Evolutionary conservation across 2,329 filamentous ascomycete genomes (phyloP), one percentile per base, ranked within the genome.

Genomic region (Ceratocystis variospora): DNA sequence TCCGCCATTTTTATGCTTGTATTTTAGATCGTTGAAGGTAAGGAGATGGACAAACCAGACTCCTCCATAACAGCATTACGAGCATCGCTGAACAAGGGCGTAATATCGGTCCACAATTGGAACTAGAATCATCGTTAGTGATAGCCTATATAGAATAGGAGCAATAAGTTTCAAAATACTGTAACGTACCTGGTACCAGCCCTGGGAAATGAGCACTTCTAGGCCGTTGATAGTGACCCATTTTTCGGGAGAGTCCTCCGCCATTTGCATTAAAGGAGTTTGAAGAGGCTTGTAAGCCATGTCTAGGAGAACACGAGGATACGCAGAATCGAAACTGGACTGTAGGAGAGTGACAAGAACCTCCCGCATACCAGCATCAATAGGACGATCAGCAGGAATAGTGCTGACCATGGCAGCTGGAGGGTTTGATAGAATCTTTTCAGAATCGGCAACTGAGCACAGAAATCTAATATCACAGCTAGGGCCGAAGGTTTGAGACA

Each of bases 251-350:
- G 83, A 83, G 70, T 87, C 83, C 71, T 85, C 81, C 1, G 92
- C 93, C 73, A 96, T 78, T 73, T 88, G 82, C 86, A 97, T 96
- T 70, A 96, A 76, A 6, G 87, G 83, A 3, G 94, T 99, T 64
- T 89, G 82, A 0, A 83, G 79, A 22, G 94, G 94, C 76, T 93
- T 95, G 76, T 99, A 99, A 1, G 94, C 93, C 92, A 99, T 96
- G 75, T 99, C 94, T 2, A 97, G 77, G 68, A 97, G 76, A 12
- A 94, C 83, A 22, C 83, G 81, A 31, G 76, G 76, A 5, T 75
- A 75, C 63, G 76, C 76, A 28, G 66, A 67, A 69, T 72, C 73
- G 71, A 65, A 72, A 68, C 72, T 74, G 69, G 71, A 73, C 68
- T 72, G 76, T 67, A 78, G 76, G n/a, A 85, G 73, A 44, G 85